These are phyloP conservation scores for Penicillium sp. DNA, from an alignment of 2,329 filamentous ascomycete species.

Conservation along the genomic window DNA sequence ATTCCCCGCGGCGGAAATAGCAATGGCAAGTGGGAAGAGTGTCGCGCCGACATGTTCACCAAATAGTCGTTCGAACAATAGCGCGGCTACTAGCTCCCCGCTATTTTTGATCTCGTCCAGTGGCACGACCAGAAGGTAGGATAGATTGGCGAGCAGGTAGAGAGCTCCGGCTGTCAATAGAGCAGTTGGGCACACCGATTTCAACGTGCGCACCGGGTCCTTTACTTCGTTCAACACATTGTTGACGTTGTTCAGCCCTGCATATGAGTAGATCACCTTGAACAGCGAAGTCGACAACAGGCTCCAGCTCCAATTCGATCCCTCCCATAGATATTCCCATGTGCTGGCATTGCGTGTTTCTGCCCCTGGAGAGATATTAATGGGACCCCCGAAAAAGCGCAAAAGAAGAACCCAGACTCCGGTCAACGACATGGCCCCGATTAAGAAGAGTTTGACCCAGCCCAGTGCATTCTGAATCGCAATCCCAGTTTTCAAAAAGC, in stretches of 20 bases:
- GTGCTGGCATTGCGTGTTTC: constrained; percentile 11
- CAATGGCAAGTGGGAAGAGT: constrained; percentile 60
- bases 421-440: constrained; percentile 58
- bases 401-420: constrained; percentile 56
- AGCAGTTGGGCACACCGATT: constrained; percentile 56
- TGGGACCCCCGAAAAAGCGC: constrained; percentile 24
- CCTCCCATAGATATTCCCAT: constrained; percentile 58
- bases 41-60: constrained; percentile 54
- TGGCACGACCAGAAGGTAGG: constrained; percentile 61
- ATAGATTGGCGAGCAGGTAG: constrained; percentile 63
- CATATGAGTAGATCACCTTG: constrained; percentile 64
- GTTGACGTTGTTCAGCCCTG: constrained; percentile 61
- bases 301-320: constrained; percentile 64
- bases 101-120: constrained; percentile 62
- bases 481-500: constrained; percentile 55
- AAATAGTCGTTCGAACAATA: constrained; percentile 63
- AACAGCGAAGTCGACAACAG: constrained; percentile 59
- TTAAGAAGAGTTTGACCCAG: constrained; percentile 58
- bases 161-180: constrained; percentile 58
- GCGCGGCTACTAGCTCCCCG: constrained; percentile 61
- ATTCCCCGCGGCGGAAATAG: constrained; percentile 63
- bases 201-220: constrained; percentile 61
- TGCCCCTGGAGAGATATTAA: not conserved
- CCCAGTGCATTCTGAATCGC: constrained; percentile 58
- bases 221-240: constrained; percentile 68